A percentile compares a stretch with the other conserved stretches of the same genome.
Evolutionary conservation across 192 early-diverging fungal genomes (phyloP).

Genomic region (Coemansia biformis): DNA sequence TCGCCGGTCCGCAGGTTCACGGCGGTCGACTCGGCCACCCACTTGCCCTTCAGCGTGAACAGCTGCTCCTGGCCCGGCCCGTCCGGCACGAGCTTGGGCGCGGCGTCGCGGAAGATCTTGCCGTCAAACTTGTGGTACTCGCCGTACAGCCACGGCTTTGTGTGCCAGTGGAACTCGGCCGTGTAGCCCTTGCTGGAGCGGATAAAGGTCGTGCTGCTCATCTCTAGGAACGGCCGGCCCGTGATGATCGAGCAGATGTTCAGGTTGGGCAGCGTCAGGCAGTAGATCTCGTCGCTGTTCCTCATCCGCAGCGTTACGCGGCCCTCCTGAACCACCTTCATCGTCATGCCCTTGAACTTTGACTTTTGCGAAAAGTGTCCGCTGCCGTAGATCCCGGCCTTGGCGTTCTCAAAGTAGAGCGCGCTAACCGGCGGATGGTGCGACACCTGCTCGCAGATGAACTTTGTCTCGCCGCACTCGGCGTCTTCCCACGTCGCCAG

Average conservation of each 20-base stretch:
- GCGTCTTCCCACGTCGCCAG: constrained; percentile 57
- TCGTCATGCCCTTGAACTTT: constrained; percentile 67
- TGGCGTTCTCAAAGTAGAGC: constrained; percentile 58
- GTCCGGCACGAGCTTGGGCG: constrained; percentile 13
- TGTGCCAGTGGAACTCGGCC: constrained; percentile 65
- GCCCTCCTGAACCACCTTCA: constrained; percentile 74
- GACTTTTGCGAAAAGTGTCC: constrained; percentile 61
- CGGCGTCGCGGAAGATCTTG: constrained; percentile 39
- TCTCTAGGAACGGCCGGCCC: constrained; percentile 59
- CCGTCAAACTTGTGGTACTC: constrained; percentile 76
- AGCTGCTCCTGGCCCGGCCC: constrained; percentile 24
- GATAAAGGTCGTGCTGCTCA: constrained; percentile 57
- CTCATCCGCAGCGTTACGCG: constrained; percentile 62
- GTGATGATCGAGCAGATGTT: constrained; percentile 71
- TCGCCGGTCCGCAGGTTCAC: constrained; percentile 52
- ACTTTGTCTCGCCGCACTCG: constrained; percentile 48
- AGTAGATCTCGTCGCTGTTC: constrained; percentile 59
- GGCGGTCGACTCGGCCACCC: constrained; percentile 60
- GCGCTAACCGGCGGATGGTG: constrained; percentile 73
- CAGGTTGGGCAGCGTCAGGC: constrained; percentile 68
- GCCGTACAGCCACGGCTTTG: constrained; percentile 73
- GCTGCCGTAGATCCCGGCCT: constrained; percentile 55
- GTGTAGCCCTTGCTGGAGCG: constrained; percentile 51
- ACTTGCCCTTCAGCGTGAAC: constrained; percentile 57
- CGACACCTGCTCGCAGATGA: constrained; percentile 65